Percentiles rank a stretch among this genome's conserved stretches.
These are phyloP conservation scores for Hortaea sp. DNA, from an alignment of 2,329 filamentous ascomycete species.

Conservation along the genomic window DNA sequence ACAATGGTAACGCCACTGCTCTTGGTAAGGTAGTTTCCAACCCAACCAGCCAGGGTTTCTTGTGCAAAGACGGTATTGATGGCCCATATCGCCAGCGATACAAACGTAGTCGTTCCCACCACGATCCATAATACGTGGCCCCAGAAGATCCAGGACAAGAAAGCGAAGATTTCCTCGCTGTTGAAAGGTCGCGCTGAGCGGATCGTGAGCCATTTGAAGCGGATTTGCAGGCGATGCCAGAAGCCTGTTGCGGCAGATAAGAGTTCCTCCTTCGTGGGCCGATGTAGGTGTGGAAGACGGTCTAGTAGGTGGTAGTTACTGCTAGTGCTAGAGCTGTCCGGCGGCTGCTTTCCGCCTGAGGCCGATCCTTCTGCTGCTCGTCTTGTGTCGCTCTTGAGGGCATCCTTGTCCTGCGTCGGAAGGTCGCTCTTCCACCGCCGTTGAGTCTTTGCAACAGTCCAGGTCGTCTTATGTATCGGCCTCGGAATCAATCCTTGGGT, in stretches of 20 bases:
- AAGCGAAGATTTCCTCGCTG: constrained; percentile 88
- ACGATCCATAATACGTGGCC: constrained; percentile 92
- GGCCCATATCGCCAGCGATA: constrained; percentile 78
- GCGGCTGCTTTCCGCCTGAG: constrained; percentile 2
- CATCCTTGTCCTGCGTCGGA: background rate
- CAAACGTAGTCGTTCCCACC: constrained; percentile 94
- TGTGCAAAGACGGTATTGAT: constrained; percentile 97
- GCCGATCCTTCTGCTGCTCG: constrained; percentile 8
- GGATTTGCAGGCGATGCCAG: constrained; percentile 78
- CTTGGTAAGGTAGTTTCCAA: constrained; percentile 90
- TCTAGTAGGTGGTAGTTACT: constrained; percentile 38
- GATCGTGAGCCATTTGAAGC: constrained; percentile 97
- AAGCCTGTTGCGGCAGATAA: constrained; percentile 86
- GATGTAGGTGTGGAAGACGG: constrained; percentile 58
- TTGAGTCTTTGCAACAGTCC: background rate
- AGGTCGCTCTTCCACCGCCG: constrained; percentile 6
- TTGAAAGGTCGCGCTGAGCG: constrained; percentile 90
- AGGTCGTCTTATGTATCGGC: too few relatives aligned
- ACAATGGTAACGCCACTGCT: constrained; percentile 89
- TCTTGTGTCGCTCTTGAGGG: constrained; percentile 8
- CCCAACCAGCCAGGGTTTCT: constrained; percentile 86
- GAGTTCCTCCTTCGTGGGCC: constrained; percentile 87
- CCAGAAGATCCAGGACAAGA: constrained; percentile 88
- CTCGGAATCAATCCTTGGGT: too few relatives aligned
- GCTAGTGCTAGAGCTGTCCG: background rate